Base-by-base conservation (phyloP, 2,329 filamentous ascomycete species). In the Neurospora sp. region DNA sequence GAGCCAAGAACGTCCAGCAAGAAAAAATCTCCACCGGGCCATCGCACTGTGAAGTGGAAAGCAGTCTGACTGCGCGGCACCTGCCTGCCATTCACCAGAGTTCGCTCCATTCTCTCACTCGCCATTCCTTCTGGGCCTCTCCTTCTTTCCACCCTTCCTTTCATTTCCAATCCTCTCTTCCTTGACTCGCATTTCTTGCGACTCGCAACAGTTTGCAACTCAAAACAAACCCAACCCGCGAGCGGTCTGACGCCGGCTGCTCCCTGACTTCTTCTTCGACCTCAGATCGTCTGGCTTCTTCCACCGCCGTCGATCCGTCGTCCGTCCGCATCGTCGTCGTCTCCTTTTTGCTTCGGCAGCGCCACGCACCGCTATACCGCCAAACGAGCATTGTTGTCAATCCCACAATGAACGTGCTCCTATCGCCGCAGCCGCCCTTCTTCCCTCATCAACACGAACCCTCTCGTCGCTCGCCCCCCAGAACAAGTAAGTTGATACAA, bases 391-490 rank as follows among this genome's bases (percentile, higher is more conserved):
- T 66, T 68, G 52, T 37, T 65, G 37, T 41, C 70, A 65, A 69
- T 68, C 68, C 38, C 73, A 79, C 75, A 70, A 90, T 90, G 88
- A 89, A 89, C 79, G 83, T 88, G 78, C 78, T 89, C 79, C 79
- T 89, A 73, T 85, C 86, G 76, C 84, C 86, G 74, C 87, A 89
- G 78, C 86, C 86, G 68, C 82, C 86, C 71, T 81, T 85, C 74
- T 86, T 89, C 76, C 84, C 85, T 77, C 85, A 86, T 74, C 86
- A 86, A 74, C 85, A 87, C 84, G 85, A 88, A 76, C 80, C 81
- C 72, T 80, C 81, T 74, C 83, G 85, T 73, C 82, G 83, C 73
- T 88, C 86, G 71, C 85, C 85, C 67, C 82, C 84, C 73, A 83
- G 86, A 76, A 83, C 84, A 71, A 80, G 87, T 89, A 82, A 77